phyloP scores from a whole-genome alignment of 805 yeast genomes.

The Isabelozyma gotoi region DNA sequence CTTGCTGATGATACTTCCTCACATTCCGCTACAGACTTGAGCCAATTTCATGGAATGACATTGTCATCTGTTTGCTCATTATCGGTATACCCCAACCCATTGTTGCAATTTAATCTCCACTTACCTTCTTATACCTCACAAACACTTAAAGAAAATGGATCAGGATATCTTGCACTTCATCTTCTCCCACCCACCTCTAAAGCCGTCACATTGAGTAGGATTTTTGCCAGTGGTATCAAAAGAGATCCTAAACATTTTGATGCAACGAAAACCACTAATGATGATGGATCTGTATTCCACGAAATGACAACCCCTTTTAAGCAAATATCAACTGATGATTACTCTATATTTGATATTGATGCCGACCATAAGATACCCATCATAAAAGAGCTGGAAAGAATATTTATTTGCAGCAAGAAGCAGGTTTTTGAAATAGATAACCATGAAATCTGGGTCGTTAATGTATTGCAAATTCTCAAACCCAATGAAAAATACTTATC shows the following conservation, averaged over 20 bases:
- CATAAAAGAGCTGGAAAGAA: slow-evolving; percentile 54
- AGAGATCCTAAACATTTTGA: slow-evolving; percentile 42
- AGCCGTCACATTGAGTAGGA: slow-evolving; percentile 60
- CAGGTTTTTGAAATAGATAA: slow-evolving; percentile 63
- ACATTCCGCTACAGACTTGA: background rate
- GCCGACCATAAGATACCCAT: slow-evolving; percentile 49
- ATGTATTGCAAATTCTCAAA: slow-evolving; percentile 58
- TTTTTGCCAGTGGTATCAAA: slow-evolving; percentile 61
- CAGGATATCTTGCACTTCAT: slow-evolving; percentile 65
- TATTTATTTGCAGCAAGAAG: slow-evolving; percentile 59
- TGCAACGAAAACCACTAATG: slow-evolving; percentile 18
- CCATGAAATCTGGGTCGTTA: slow-evolving; percentile 90
- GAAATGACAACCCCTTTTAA: slow-evolving; percentile 58
- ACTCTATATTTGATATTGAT: slow-evolving; percentile 23
- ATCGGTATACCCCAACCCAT: slow-evolving; percentile 72
- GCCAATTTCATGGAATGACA: slow-evolving; percentile 67
- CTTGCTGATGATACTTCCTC: slow-evolving; percentile 3
- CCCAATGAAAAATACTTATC: slow-evolving; percentile 16
- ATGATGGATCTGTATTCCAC: slow-evolving; percentile 38
- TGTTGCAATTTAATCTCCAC: slow-evolving; percentile 83
- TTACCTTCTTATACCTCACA: slow-evolving; percentile 80
- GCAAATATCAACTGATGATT: slow-evolving; percentile 28
- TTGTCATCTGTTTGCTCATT: slow-evolving; percentile 84
- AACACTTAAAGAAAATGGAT: slow-evolving; percentile 53
- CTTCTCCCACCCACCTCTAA: slow-evolving; percentile 59